phyloP scores from a whole-genome alignment of 805 yeast genomes.

The Peterozyma xylosa region DNA sequence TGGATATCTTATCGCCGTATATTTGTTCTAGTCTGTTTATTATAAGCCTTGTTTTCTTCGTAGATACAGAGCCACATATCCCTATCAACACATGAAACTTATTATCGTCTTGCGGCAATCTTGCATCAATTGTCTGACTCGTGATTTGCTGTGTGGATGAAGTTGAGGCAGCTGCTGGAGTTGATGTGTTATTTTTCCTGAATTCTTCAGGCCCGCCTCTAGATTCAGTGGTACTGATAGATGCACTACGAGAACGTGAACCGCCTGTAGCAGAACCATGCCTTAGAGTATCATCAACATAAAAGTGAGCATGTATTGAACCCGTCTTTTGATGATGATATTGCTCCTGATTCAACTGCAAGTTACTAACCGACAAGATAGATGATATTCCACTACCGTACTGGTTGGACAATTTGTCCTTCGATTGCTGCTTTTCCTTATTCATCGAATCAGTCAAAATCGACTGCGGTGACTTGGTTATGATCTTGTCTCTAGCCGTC shows the following conservation, averaged over 20 bases:
- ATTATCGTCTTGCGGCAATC: slow-evolving; percentile 44
- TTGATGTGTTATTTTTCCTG: background rate
- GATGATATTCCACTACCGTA: no score
- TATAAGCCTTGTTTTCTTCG: slow-evolving; percentile 44
- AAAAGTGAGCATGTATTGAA: slow-evolving; percentile 75
- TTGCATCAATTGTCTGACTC: slow-evolving; percentile 19
- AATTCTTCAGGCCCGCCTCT: slow-evolving; percentile 3
- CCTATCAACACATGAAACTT: slow-evolving; percentile 49
- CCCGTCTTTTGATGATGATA: slow-evolving; percentile 42
- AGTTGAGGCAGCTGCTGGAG: slow-evolving; percentile 3
- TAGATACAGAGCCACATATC: slow-evolving; percentile 50
- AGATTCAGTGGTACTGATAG: slow-evolving; percentile 20
- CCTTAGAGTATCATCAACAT: slow-evolving; percentile 59
- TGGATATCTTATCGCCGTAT: slow-evolving; percentile 42
- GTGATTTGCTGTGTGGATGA: background rate
- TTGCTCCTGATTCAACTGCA: slow-evolving; percentile 8
- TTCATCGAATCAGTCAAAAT: slow-evolving; percentile 17
- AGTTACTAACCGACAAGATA: slow-evolving; percentile 2
- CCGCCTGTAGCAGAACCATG: slow-evolving; percentile 25
- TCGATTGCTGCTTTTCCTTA: background rate
- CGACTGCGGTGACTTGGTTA: background rate
- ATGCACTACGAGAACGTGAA: slow-evolving; percentile 25
- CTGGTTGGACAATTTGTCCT: background rate
- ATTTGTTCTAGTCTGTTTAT: slow-evolving; percentile 43
- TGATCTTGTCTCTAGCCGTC: slow-evolving; percentile 22